Evolutionary conservation across 2,329 filamentous ascomycete genomes (phyloP).

Genomic region (Diplodia scrobiculata): DNA sequence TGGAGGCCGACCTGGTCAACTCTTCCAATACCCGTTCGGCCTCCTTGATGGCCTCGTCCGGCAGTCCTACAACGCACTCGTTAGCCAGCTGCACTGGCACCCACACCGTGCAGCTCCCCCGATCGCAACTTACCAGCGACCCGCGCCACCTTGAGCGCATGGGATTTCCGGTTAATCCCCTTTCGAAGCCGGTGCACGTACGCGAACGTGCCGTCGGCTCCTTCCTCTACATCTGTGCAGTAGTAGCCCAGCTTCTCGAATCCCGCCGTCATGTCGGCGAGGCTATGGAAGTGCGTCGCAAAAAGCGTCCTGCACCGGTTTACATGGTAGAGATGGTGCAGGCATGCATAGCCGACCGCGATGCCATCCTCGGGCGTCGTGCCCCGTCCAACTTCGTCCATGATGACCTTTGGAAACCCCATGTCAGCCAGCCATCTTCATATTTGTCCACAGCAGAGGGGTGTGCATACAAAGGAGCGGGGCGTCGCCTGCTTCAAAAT

Average conservation of each 20-base stretch:
- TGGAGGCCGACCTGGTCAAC: slow-evolving; percentile 29
- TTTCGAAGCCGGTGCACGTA: slow-evolving; percentile 81
- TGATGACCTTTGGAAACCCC: slow-evolving; percentile 59
- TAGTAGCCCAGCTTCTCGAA: slow-evolving; percentile 69
- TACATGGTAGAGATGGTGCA: slow-evolving; percentile 77
- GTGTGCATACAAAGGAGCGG: slow-evolving; percentile 68
- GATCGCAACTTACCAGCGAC: slow-evolving; percentile 63
- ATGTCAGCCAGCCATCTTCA: not conserved
- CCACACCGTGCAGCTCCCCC: not conserved
- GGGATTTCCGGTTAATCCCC: slow-evolving; percentile 83
- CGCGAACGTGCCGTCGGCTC: slow-evolving; percentile 64
- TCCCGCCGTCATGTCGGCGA: slow-evolving; percentile 73
- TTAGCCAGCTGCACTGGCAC: slow-evolving; percentile 17
- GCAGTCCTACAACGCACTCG: slow-evolving; percentile 56
- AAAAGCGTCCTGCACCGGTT: slow-evolving; percentile 83
- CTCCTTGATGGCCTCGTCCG: slow-evolving; percentile 68
- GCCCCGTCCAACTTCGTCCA: slow-evolving; percentile 95
- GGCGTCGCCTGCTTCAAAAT: slow-evolving; percentile 84
- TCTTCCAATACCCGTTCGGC: slow-evolving; percentile 62
- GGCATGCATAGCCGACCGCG: slow-evolving; percentile 83
- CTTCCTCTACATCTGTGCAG: slow-evolving; percentile 87
- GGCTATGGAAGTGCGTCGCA: slow-evolving; percentile 87
- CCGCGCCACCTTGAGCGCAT: slow-evolving; percentile 91
- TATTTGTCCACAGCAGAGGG: not conserved
- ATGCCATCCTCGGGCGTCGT: slow-evolving; percentile 91